A percentile compares a stretch with the other conserved stretches of the same genome.
phyloP scores from a whole-genome alignment of 148 eudicot species.

The Chenopodium suecicum region DNA sequence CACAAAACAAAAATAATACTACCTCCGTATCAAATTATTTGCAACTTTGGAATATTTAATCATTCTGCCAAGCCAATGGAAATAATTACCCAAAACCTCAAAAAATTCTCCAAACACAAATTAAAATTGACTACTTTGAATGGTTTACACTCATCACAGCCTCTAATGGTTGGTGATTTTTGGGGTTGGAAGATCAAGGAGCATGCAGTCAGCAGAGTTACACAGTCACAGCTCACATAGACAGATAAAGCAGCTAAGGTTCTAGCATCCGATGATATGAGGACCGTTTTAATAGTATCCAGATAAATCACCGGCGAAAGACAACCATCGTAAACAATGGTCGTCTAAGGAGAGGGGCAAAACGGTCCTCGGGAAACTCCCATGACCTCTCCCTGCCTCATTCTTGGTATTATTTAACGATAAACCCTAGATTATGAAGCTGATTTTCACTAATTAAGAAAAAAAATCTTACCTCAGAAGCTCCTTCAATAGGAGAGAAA shows the following conservation, averaged over 20 bases:
- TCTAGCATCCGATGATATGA: not conserved
- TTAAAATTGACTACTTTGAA: not conserved
- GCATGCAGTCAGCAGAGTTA: not conserved
- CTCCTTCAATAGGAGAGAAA: no score
- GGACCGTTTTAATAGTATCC: not conserved
- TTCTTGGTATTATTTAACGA: not conserved
- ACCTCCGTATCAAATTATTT: not conserved
- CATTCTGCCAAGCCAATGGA: constrained; percentile 20
- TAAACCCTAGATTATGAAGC: not conserved
- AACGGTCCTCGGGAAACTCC: constrained; percentile 6
- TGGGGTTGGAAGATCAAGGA: not conserved
- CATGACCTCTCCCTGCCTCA: not conserved
- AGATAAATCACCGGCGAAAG: constrained; percentile 1
- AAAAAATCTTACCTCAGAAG: no score
- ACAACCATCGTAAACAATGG: not conserved
- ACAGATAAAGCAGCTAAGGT: not conserved
- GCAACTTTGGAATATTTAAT: not conserved
- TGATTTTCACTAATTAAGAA: no score
- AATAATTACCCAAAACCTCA: not conserved
- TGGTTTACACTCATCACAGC: constrained; percentile 10
- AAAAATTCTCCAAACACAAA: not conserved
- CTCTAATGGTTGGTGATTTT: not conserved
- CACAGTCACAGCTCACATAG: not conserved
- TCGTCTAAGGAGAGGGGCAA: constrained; percentile 16
- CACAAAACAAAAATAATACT: not conserved